Conservation (phyloP, 805 yeast genomes). For the Priceomyces haplophilus region DNA sequence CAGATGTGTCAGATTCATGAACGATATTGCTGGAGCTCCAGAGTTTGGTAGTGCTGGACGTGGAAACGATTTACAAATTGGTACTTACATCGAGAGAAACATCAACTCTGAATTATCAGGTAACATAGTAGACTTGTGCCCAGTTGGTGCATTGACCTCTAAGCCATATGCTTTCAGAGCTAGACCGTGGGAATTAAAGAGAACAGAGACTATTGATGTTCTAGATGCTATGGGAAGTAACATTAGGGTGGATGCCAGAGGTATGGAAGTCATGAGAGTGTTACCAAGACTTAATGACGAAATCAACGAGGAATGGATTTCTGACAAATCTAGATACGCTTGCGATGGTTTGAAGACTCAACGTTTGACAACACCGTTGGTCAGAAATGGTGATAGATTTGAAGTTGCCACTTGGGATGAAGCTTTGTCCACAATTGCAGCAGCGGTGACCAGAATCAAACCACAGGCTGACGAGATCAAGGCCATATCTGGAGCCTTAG, state of each 20-base stretch:
- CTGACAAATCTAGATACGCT: conserved; percentile 83
- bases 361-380: conserved; percentile 76
- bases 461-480: conserved; percentile 72
- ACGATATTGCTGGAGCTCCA: conserved; percentile 90
- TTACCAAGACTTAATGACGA: conserved; percentile 84
- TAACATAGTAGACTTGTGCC: conserved; percentile 83
- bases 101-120: conserved; percentile 83
- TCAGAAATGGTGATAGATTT: conserved; percentile 66
- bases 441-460: conserved; percentile 51
- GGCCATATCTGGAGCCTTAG: conserved; percentile 78
- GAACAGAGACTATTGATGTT: conserved; percentile 83
- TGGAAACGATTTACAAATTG: conserved; percentile 90
- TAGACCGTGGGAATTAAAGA: conserved; percentile 89
- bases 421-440: conserved; percentile 67
- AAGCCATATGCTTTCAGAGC: conserved; percentile 92
- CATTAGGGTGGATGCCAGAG: conserved; percentile 82
- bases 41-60: conserved; percentile 87
- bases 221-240: conserved; percentile 80
- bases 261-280: conserved; percentile 82
- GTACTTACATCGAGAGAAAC: conserved; percentile 82
- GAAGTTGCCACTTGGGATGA: conserved; percentile 84
- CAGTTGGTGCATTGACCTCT: conserved; percentile 87
- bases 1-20: conserved; percentile 83
- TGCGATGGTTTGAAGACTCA: conserved; percentile 84
- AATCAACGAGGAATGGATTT: conserved; percentile 87